These are phyloP conservation scores for Scleroderma bovista DNA, from an alignment of 768 basidiomycete species.

Conservation along the genomic window DNA sequence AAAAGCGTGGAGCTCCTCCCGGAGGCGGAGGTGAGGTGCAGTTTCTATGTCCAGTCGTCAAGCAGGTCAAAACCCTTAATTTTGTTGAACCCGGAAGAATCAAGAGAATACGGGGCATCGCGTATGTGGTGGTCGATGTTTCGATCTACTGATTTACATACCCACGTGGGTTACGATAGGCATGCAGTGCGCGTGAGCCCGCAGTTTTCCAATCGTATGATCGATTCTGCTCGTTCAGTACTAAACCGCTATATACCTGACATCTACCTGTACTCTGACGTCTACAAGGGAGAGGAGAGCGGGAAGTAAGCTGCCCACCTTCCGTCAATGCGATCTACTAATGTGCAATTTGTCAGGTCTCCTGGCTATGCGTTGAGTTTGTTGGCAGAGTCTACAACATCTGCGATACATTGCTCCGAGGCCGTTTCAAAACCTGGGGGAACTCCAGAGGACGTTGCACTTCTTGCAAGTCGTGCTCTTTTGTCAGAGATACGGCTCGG, in stretches of 20 bases:
- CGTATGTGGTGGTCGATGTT: constrained; percentile 49
- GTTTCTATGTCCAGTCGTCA: constrained; percentile 88
- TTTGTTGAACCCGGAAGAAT: constrained; percentile 90
- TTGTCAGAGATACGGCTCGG: constrained; percentile 75
- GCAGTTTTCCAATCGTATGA: constrained; percentile 97
- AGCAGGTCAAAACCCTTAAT: constrained; percentile 87
- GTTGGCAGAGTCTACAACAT: constrained; percentile 88
- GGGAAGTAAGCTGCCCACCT: constrained; percentile 69
- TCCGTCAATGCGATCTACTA: not conserved
- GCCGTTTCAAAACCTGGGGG: constrained; percentile 76
- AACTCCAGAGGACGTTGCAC: constrained; percentile 89
- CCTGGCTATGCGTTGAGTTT: constrained; percentile 93
- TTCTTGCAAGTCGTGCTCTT: constrained; percentile 73
- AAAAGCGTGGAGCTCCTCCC: constrained; percentile 89
- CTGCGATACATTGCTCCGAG: constrained; percentile 83
- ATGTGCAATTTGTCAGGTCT: constrained; percentile 48
- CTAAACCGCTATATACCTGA: constrained; percentile 97
- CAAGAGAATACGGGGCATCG: constrained; percentile 90
- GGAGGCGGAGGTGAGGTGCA: constrained; percentile 90
- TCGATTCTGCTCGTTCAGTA: constrained; percentile 87
- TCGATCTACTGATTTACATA: not conserved
- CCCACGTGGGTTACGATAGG: constrained; percentile 34
- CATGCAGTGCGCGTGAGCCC: constrained; percentile 96
- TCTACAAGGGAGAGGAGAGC: constrained; percentile 95
- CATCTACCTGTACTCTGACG: constrained; percentile 96